Percentiles rank a stretch among this genome's conserved stretches.
Conservation (phyloP, 176 grass and related monocot genomes). For the Aegilops bicornis region DNA sequence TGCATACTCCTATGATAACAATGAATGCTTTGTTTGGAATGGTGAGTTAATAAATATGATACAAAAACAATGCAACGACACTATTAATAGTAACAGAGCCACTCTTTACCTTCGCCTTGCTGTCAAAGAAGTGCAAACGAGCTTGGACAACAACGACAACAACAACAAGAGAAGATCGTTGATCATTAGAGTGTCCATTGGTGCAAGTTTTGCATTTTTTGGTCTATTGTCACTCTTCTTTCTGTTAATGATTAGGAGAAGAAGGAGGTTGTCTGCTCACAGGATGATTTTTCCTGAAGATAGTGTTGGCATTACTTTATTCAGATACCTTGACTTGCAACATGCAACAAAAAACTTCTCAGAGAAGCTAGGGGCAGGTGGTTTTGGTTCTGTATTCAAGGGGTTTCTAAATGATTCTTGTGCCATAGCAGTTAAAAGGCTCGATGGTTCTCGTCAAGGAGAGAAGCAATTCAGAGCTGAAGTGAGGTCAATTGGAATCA, state of each 20-base stretch:
- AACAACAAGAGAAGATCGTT: too few relatives aligned
- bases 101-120: slow-evolving; percentile 53
- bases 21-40: slow-evolving; percentile 43
- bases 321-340: slow-evolving; percentile 43
- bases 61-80: slow-evolving; percentile 20
- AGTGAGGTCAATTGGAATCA: slow-evolving; percentile 33
- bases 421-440: slow-evolving; percentile 53
- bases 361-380: slow-evolving; percentile 41
- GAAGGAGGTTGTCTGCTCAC: not conserved
- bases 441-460: slow-evolving; percentile 17
- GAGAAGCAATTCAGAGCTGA: slow-evolving; percentile 61
- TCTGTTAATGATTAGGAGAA: not conserved
- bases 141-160: too few relatives aligned
- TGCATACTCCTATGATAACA: slow-evolving; percentile 44
- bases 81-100: not conserved
- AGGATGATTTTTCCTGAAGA: not conserved
- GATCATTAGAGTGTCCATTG: not conserved
- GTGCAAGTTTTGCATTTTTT: not conserved
- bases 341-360: slow-evolving; percentile 56
- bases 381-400: slow-evolving; percentile 70
- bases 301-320: slow-evolving; percentile 14
- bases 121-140: slow-evolving; percentile 7
- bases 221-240: not conserved
- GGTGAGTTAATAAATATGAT: slow-evolving; percentile 45
- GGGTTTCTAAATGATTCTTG: slow-evolving; percentile 34